Conservation (phyloP, 352 stramenopile species). For the Phytopythium helicoides region DNA sequence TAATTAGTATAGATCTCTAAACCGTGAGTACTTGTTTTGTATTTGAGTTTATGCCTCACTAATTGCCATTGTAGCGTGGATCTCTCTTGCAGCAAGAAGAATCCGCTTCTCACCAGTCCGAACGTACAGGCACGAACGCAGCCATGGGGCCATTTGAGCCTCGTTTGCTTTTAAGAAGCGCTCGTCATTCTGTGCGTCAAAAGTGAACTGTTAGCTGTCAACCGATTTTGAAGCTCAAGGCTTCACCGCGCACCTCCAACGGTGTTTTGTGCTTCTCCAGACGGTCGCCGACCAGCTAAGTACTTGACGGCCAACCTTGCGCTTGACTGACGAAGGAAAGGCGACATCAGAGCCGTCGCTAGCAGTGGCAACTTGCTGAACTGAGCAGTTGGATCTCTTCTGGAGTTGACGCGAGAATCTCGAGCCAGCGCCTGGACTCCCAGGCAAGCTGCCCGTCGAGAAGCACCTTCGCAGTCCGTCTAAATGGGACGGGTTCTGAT, state of each 20-base stretch:
- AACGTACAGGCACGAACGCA: constrained; percentile 61
- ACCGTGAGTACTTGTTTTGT: neutral
- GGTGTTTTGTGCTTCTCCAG: constrained; percentile 23
- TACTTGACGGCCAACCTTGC: constrained; percentile 25
- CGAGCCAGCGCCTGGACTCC: constrained; percentile 51
- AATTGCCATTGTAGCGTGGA: constrained; percentile 8
- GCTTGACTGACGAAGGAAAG: constrained; percentile 24
- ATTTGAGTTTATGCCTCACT: neutral
- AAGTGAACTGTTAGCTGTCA: neutral
- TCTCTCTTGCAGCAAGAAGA: constrained; percentile 15
- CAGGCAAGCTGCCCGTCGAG: constrained; percentile 26
- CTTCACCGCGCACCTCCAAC: constrained; percentile 24
- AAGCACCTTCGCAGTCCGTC: neutral
- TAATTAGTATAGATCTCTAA: neutral
- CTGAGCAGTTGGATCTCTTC: constrained; percentile 32
- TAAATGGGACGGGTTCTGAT: neutral
- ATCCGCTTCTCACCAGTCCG: constrained; percentile 66
- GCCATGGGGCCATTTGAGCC: constrained; percentile 53
- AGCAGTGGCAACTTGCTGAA: neutral
- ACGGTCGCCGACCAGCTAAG: constrained; percentile 11
- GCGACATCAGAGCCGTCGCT: constrained; percentile 8
- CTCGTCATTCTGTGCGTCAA: constrained; percentile 41
- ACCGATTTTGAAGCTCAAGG: constrained; percentile 1
- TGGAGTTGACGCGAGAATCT: constrained; percentile 41
- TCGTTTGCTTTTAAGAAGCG: constrained; percentile 42